Base-by-base conservation (phyloP, 1,284 basidiomycete species). In the Pyrrhoderma lamaoense region DNA sequence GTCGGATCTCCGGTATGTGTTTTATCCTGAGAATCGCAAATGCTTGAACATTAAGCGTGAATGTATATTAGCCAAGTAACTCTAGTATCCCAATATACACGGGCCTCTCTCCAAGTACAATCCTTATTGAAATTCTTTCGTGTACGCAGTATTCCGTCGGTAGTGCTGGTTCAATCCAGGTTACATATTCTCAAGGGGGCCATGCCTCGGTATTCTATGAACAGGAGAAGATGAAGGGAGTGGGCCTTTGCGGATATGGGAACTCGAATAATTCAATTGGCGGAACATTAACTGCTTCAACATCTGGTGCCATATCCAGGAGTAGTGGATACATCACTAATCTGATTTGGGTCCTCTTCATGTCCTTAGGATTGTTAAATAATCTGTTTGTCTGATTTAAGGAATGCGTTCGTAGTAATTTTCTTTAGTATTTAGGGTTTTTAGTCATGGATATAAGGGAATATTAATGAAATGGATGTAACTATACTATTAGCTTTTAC, bases 141-240 rank as follows among this genome's bases (percentile, higher is more conserved):
- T 86, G 84, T 62, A 62, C 65, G 22, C 80, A 85, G 62, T 81
- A 75, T 69, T 75, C 72, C n/a, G 75, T 82, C 8, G 85, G 81
- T 34, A 77, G 80, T 47, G 69, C 73, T 43, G 79, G 82, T 25
- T 76, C 71, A 35, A 59, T 87, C 45, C 68, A 76, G 22, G 72
- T 79, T 19, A 66, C 79, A 52, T 87, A 86, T 59, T 72, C 70
- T 3, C 67, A 66, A 46, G 83, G 83, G 22, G 85, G 83, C 23
- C 67, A 70, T 9, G 37, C 54, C n/a, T 16, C 36, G 3, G 39
- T 56, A 18, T 51, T 51, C 45, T 8, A 44, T 11, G 19, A 38
- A 11, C 23, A 49, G 42, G 35, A 16, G 1, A 23, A 31, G n/a
- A 44, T 53, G 46, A 8, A 37, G 13, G 52, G 52, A 11, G 31